Evolutionary conservation across 441 rosid species (phyloP), one percentile per base, ranked within the genome.

Genomic region (Eutrema salsugineum): DNA sequence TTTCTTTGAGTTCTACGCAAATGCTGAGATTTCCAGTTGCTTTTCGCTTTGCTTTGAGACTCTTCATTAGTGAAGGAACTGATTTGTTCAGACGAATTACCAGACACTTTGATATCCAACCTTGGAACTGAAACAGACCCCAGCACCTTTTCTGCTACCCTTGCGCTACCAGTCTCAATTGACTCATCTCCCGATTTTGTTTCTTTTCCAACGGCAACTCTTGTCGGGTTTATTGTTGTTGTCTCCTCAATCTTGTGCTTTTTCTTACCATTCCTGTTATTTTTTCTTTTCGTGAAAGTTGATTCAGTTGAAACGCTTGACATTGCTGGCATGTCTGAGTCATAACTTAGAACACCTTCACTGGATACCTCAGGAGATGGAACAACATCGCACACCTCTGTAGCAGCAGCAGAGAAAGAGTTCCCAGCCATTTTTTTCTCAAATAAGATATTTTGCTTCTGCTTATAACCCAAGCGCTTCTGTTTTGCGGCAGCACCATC

Each of bases 1-100:
- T 81, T 87, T 79, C 88, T 85, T 20, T 72, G 82, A 59, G 68
- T 75, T 81, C 78, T 86, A 48, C 90, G 96, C 75, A 91, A 54
- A 73, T 86, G 84, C 73, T 88, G 98, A 76, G 90, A 55, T 77
- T 87, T 93, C 90, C 84, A 73, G 70, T 78, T 90, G 75, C 73
- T 82, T 78, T 82, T 89, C 49, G 51, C 79, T 78, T 82, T 84
- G 62, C 60, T 63, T 44, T 80, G 89, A 65, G 71, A 76, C 63
- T 84, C 97, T 78, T 90, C 98, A 79, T 77, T 81, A 62, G 84
- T 68, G 30, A 80, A 70, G 71, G 86, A 67, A 53, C 68, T 70
- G 62, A 17, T 77, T 73, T 71, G 87, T 65, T 88, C 96, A 15
- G 75, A 40, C 46, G 85, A 79, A 70, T 72, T 85, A 68, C 66